A percentile compares a stretch with the other conserved stretches of the same genome.
Evolutionary conservation across 192 early-diverging fungal genomes (phyloP).

Genomic region (Gonapodya sp.): DNA sequence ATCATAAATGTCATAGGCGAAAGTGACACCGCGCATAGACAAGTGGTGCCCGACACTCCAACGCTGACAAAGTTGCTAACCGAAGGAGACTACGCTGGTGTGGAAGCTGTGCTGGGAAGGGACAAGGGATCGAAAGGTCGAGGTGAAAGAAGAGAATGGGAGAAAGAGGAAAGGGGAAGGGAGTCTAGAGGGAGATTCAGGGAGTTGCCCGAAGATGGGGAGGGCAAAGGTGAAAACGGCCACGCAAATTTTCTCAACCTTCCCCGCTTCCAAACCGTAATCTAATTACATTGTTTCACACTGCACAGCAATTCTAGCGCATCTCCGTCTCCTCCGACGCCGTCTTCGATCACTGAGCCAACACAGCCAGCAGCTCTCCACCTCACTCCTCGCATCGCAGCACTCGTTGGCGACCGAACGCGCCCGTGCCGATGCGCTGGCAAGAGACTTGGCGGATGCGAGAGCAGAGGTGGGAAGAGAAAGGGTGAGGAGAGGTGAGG

Average conservation of each 20-base stretch:
- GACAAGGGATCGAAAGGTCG: not conserved
- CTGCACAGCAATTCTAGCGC: not conserved
- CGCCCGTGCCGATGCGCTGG: not conserved
- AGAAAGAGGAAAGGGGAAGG: not conserved
- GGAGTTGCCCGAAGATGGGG: not conserved
- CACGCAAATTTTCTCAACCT: no score
- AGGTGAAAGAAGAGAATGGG: not conserved
- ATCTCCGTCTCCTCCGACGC: not conserved
- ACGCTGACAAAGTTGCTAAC: not conserved
- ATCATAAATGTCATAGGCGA: no score
- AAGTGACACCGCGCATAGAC: no score
- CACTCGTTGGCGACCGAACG: not conserved
- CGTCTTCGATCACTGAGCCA: not conserved
- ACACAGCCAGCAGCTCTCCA: not conserved
- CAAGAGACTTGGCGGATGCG: not conserved
- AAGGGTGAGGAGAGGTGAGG: not conserved
- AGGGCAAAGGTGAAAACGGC: not conserved
- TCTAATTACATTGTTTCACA: no score
- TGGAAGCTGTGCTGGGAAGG: not conserved
- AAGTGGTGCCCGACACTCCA: not conserved
- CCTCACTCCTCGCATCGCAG: not conserved
- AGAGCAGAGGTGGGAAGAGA: not conserved
- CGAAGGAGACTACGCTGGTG: not conserved
- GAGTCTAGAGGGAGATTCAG: not conserved
- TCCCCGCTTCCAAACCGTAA: no score